These are phyloP conservation scores for Reticulascus tulasneorum DNA, from an alignment of 2,329 filamentous ascomycete genomes.

Conservation along the genomic window DNA sequence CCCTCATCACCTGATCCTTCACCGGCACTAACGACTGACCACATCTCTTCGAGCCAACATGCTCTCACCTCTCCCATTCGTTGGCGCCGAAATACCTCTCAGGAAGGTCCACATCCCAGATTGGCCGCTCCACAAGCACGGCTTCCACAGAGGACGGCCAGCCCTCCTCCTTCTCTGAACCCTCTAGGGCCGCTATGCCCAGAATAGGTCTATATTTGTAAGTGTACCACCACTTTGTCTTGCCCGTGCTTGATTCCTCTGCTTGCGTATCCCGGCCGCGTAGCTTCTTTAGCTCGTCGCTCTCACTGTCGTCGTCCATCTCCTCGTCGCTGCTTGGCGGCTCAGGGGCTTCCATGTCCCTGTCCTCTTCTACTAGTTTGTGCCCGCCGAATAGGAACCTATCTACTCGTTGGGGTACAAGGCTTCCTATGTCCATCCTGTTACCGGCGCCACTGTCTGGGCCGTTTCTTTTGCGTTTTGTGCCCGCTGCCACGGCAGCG, in stretches of 20 bases:
- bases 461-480: constrained; percentile 52
- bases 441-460: constrained; percentile 48
- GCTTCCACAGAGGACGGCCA: constrained; percentile 64
- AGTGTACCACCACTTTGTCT: constrained; percentile 66
- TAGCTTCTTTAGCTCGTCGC: constrained; percentile 29
- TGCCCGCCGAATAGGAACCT: no score
- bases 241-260: constrained; percentile 17
- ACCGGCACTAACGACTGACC: no score
- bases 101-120: constrained; percentile 76
- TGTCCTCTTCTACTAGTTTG: no score
- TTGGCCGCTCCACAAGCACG: constrained; percentile 80
- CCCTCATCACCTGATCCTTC: no score
- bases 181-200: constrained; percentile 53
- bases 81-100: constrained; percentile 63
- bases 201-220: constrained; percentile 94
- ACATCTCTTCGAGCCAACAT: no score
- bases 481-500: constrained; percentile 21
- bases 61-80: constrained; percentile 44
- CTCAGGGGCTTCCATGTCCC: no score
- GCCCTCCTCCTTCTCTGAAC: constrained; percentile 26
- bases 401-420: constrained; percentile 39
- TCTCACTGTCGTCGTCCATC: constrained; percentile 23
- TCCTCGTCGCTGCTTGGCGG: constrained; percentile 32
- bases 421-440: constrained; percentile 43
- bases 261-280: constrained; percentile 20